Evolutionary conservation across 257 asterid species (phyloP).

Genomic region (Solanum stenotomum): DNA sequence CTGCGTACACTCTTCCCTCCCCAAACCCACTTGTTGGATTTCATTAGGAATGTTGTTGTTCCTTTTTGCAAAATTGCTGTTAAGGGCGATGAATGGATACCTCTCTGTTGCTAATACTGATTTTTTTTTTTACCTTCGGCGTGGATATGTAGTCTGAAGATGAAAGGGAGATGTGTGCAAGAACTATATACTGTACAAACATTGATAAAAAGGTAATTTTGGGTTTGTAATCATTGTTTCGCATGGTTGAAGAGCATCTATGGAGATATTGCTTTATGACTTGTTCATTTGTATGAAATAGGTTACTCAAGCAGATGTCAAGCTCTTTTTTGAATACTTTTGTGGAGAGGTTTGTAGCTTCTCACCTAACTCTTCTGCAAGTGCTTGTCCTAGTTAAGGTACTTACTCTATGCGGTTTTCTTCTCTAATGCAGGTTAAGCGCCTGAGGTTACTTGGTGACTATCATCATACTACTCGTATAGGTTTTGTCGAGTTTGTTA

Average conservation of each 20-base stretch:
- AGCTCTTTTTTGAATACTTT: conserved; percentile 40
- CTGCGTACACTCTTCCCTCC: neutral
- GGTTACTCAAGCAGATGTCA: conserved; percentile 53
- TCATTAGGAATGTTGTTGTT: neutral
- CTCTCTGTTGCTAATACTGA: neutral
- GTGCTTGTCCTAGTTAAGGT: neutral
- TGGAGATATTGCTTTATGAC: neutral
- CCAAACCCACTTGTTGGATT: neutral
- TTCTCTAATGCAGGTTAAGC: conserved; percentile 61
- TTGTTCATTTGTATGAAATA: conserved; percentile 9
- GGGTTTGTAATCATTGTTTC: neutral
- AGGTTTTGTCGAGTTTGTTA: conserved; percentile 90
- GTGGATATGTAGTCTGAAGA: conserved; percentile 31
- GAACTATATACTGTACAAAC: conserved; percentile 53
- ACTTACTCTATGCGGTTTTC: neutral
- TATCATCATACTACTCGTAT: conserved; percentile 90
- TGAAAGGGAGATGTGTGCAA: conserved; percentile 63
- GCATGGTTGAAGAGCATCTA: neutral
- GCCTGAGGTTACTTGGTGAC: conserved; percentile 98
- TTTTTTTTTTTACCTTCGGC: neutral
- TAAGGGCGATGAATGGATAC: neutral
- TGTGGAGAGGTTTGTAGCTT: conserved; percentile 47
- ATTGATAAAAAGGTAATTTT: conserved; percentile 54
- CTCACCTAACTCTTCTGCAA: neutral
- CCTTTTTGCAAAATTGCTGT: neutral